Evolutionary conservation across 2,329 filamentous ascomycete genomes (phyloP).

Genomic region (Paecilomyces fulvus): DNA sequence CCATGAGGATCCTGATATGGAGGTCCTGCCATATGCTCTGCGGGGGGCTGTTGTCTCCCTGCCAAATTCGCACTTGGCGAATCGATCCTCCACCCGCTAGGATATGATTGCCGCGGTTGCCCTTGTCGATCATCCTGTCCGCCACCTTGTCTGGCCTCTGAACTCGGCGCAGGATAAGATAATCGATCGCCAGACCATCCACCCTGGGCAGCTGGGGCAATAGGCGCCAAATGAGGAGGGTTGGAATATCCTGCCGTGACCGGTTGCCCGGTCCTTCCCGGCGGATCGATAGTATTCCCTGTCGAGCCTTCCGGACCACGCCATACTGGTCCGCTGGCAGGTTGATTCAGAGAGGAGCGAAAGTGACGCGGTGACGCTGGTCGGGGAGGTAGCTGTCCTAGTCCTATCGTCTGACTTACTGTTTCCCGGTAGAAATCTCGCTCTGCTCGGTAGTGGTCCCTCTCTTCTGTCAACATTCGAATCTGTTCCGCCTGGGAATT

Average conservation of each 20-base stretch:
- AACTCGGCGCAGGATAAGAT: constrained; percentile 6
- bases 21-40: neutral
- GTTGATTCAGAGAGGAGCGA: constrained; percentile 4
- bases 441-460: constrained; percentile 33
- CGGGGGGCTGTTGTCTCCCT: neutral
- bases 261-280: neutral
- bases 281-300: neutral
- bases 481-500: constrained; percentile 26
- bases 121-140: neutral
- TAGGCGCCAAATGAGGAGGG: neutral
- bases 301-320: neutral
- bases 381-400: constrained; percentile 19
- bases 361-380: constrained; percentile 21
- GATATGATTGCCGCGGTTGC: neutral
- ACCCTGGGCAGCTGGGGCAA: neutral
- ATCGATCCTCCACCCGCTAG: neutral
- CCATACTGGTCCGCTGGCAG: constrained; percentile 1
- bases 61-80: neutral
- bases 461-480: constrained; percentile 22
- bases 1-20: neutral
- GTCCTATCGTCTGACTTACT: constrained; percentile 16
- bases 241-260: neutral
- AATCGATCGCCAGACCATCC: constrained; percentile 7
- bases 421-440: constrained; percentile 33
- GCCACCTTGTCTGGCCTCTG: constrained; percentile 1